A percentile compares a stretch with the other conserved stretches of the same genome.
phyloP scores from a whole-genome alignment of 208 protist genomes.

The Crithidia fasciculata region DNA sequence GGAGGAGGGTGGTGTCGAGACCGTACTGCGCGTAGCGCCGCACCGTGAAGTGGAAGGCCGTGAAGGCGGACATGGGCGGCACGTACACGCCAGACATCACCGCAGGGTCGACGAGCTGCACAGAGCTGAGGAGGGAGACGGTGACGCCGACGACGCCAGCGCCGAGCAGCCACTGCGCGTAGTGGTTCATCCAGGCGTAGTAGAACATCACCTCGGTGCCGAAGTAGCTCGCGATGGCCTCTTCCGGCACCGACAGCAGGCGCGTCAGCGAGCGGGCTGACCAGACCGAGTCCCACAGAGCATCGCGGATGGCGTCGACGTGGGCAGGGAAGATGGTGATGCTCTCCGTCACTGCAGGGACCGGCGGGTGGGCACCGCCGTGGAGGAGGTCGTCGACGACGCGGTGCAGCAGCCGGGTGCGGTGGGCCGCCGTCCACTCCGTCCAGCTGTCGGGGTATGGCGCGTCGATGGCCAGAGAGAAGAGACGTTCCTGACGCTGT shows the following conservation, averaged over 20 bases:
- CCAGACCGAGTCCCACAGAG: conserved; percentile 25
- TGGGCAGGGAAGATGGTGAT: conserved; percentile 44
- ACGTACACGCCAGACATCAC: conserved; percentile 6
- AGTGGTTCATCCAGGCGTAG: conserved; percentile 85
- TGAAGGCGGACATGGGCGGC: background rate
- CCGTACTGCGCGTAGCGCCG: conserved; percentile 16
- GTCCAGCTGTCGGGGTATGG: conserved; percentile 36
- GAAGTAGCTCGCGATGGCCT: conserved; percentile 55
- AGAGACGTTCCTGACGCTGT: conserved; percentile 16
- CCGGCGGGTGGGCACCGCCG: conserved; percentile 24
- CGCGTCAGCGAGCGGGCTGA: conserved; percentile 8
- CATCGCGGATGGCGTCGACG: conserved; percentile 40
- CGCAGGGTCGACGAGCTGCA: conserved; percentile 14
- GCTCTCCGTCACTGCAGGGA: conserved; percentile 17
- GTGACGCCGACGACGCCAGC: conserved; percentile 36
- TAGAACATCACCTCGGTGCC: conserved; percentile 71
- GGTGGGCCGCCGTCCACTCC: conserved; percentile 46
- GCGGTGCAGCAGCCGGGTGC: conserved; percentile 46
- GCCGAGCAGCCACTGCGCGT: conserved; percentile 56
- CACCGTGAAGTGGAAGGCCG: conserved; percentile 9
- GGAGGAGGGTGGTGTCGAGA: conserved; percentile 30
- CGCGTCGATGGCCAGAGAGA: conserved; percentile 33
- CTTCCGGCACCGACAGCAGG: conserved; percentile 26
- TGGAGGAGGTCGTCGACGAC: conserved; percentile 47
- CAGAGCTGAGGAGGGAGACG: conserved; percentile 29